These are phyloP conservation scores for Pythium graminicola DNA, from an alignment of 352 stramenopile genomes.

Conservation along the genomic window DNA sequence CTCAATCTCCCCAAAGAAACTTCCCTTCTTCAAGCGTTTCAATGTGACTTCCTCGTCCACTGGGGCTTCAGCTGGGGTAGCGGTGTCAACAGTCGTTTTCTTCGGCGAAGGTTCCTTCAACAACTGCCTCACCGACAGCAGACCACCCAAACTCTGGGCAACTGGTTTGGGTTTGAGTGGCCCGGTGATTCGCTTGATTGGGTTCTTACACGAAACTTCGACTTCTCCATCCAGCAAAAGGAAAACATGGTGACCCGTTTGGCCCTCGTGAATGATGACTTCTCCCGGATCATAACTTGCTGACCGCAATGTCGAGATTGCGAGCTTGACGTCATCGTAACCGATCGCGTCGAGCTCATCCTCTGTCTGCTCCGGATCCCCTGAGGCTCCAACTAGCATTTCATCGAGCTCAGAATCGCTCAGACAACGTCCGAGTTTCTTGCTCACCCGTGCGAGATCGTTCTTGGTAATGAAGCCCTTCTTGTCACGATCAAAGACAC, in stretches of 20 bases:
- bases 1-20: slow-evolving; percentile 78
- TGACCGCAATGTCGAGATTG: slow-evolving; percentile 69
- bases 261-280: slow-evolving; percentile 68
- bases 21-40: slow-evolving; percentile 54
- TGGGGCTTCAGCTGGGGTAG: background rate
- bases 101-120: slow-evolving; percentile 6
- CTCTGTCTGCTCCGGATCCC: slow-evolving; percentile 57
- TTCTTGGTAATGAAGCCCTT: slow-evolving; percentile 79
- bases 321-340: slow-evolving; percentile 81
- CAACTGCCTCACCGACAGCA: slow-evolving; percentile 21
- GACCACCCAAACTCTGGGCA: slow-evolving; percentile 19
- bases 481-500: slow-evolving; percentile 69
- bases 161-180: slow-evolving; percentile 19
- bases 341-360: slow-evolving; percentile 47
- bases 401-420: slow-evolving; percentile 75
- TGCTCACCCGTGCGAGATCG: slow-evolving; percentile 66
- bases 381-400: slow-evolving; percentile 72
- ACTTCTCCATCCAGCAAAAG: slow-evolving; percentile 71
- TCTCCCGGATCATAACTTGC: slow-evolving; percentile 58
- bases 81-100: background rate
- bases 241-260: slow-evolving; percentile 72
- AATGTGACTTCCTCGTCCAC: slow-evolving; percentile 47
- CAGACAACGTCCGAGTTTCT: slow-evolving; percentile 62
- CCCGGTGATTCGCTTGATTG: slow-evolving; percentile 37
- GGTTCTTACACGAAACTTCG: slow-evolving; percentile 72